A percentile compares a stretch with the other conserved stretches of the same genome.
phyloP scores from a whole-genome alignment of 768 basidiomycete species.

The Phanerochaete carnosa region DNA sequence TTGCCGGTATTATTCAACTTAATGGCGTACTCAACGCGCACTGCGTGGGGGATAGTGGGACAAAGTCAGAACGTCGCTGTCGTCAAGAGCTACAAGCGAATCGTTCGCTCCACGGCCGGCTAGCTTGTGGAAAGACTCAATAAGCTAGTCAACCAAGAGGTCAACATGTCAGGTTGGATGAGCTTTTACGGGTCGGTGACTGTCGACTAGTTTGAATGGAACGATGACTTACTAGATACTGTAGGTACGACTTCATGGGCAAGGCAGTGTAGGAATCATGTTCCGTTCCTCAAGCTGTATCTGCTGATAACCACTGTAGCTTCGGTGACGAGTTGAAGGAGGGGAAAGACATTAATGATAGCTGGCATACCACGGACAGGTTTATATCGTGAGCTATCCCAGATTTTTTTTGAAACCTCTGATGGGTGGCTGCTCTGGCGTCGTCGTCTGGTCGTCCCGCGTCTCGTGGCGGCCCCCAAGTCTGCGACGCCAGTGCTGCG shows the following conservation, averaged over 20 bases:
- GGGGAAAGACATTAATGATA: conserved; percentile 24
- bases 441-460: conserved; percentile 6
- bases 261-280: conserved; percentile 6
- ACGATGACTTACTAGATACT: neutral
- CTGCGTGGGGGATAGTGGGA: conserved; percentile 5
- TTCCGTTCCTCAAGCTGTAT: neutral
- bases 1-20: neutral
- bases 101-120: neutral
- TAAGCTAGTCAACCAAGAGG: neutral
- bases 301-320: neutral
- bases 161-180: conserved; percentile 13
- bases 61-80: conserved; percentile 2
- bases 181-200: conserved; percentile 22
- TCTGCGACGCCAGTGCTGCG: neutral
- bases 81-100: conserved; percentile 10
- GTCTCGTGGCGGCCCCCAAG: conserved; percentile 5
- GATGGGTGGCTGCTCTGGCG: neutral
- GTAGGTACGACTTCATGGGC: conserved; percentile 15
- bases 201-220: neutral
- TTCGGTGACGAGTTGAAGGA: conserved; percentile 7
- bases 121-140: neutral
- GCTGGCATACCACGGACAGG: conserved; percentile 42
- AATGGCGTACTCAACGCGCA: conserved; percentile 8
- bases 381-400: conserved; percentile 37
- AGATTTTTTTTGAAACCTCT: neutral